These are phyloP conservation scores for Fusarium bulbicola DNA, from an alignment of 2,329 filamentous ascomycete species.

Conservation along the genomic window DNA sequence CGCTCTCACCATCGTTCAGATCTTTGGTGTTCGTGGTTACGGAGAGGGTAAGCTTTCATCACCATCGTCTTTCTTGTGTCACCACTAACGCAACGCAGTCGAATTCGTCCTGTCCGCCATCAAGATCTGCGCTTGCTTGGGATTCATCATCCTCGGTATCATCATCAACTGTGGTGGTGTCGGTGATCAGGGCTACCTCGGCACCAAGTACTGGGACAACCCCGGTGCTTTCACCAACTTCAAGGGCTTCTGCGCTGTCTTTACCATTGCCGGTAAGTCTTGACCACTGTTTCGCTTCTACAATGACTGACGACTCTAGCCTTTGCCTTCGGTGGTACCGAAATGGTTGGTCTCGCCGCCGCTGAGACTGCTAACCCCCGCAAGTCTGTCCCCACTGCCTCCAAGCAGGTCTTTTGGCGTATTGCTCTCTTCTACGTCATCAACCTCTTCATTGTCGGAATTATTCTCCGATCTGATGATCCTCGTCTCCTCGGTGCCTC, in stretches of 20 bases:
- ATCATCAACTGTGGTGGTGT: slow-evolving; percentile 86
- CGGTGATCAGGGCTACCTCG: slow-evolving; percentile 78
- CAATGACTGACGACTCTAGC: background rate
- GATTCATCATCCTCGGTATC: slow-evolving; percentile 78
- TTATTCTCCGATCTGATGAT: slow-evolving; percentile 80
- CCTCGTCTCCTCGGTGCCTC: slow-evolving; percentile 65
- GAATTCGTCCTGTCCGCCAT: slow-evolving; percentile 88
- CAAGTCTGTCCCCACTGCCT: slow-evolving; percentile 83
- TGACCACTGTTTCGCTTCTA: fast-evolving
- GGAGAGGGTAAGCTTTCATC: slow-evolving; percentile 67
- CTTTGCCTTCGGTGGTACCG: slow-evolving; percentile 79
- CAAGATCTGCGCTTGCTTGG: slow-evolving; percentile 60
- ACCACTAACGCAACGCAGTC: slow-evolving; percentile 43
- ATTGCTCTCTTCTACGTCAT: slow-evolving; percentile 91
- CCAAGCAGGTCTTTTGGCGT: slow-evolving; percentile 96
- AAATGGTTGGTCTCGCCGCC: slow-evolving; percentile 79
- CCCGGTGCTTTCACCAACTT: slow-evolving; percentile 87
- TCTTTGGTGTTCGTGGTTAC: slow-evolving; percentile 88
- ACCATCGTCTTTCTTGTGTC: fast-evolving
- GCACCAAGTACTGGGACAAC: slow-evolving; percentile 76
- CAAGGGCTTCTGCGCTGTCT: slow-evolving; percentile 80
- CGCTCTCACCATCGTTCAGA: slow-evolving; percentile 80
- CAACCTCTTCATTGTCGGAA: slow-evolving; percentile 80
- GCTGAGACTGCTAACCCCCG: slow-evolving; percentile 80
- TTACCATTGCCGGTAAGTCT: slow-evolving; percentile 69